These are phyloP conservation scores for Viola pubescens DNA, from an alignment of 441 rosid genomes.

Conservation along the genomic window DNA sequence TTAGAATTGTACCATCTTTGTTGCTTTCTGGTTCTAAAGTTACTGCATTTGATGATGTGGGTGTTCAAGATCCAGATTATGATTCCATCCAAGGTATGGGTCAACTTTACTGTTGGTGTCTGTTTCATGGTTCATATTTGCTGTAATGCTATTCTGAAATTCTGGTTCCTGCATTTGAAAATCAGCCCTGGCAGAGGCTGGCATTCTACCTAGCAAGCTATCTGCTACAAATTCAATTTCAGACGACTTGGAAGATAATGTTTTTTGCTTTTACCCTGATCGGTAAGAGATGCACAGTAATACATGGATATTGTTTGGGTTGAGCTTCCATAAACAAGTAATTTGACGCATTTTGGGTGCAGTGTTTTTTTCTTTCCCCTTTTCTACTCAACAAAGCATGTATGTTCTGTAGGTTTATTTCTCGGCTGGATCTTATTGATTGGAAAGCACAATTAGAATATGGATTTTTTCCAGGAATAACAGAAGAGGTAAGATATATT, in stretches of 20 bases:
- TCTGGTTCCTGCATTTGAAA: slow-evolving; percentile 15
- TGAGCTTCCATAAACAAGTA: neutral
- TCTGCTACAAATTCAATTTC: slow-evolving; percentile 21
- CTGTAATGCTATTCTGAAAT: neutral
- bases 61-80: slow-evolving; percentile 56
- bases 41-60: slow-evolving; percentile 76
- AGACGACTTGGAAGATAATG: slow-evolving; percentile 21
- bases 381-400: slow-evolving; percentile 5
- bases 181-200: slow-evolving; percentile 85
- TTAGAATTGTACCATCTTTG: slow-evolving; percentile 50
- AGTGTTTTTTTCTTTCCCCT: neutral
- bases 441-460: slow-evolving; percentile 88
- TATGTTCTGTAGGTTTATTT: slow-evolving; percentile 50
- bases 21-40: slow-evolving; percentile 50
- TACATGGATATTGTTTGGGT: neutral
- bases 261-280: slow-evolving; percentile 46
- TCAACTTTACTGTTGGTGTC: slow-evolving; percentile 5
- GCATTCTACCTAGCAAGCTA: slow-evolving; percentile 63
- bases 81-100: slow-evolving; percentile 57
- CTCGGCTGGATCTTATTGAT: slow-evolving; percentile 61
- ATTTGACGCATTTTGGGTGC: slow-evolving; percentile 8
- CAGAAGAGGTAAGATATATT: slow-evolving; percentile 54
- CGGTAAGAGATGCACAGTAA: slow-evolving; percentile 32
- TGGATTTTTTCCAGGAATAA: slow-evolving; percentile 33
- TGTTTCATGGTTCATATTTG: slow-evolving; percentile 6